A percentile compares a stretch with the other conserved stretches of the same genome.
phyloP scores from a whole-genome alignment of 2,329 filamentous ascomycete species.

The Bretziella fagacearum region DNA sequence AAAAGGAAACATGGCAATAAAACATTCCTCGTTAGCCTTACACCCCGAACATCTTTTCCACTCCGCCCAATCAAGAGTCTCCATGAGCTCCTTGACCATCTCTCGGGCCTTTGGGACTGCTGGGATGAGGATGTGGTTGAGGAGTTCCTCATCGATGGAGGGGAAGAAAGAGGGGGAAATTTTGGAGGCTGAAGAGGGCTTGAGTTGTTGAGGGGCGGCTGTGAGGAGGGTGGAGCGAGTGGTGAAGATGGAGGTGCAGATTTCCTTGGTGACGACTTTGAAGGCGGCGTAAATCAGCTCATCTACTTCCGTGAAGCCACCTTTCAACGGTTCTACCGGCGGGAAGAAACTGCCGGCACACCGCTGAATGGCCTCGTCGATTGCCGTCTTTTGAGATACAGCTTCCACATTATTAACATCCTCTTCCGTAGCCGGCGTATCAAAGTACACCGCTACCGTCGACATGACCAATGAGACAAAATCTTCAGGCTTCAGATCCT shows the following conservation, averaged over 20 bases:
- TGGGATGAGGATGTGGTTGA: conserved; percentile 5
- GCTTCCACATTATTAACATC: conserved; percentile 16
- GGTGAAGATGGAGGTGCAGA: conserved; percentile 24
- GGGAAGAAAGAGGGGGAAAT: background rate
- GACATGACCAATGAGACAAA: conserved; percentile 24
- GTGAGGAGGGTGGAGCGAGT: conserved; percentile 7
- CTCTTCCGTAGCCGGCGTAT: conserved; percentile 21
- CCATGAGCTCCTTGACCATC: conserved; percentile 23
- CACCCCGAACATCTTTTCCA: conserved; percentile 43
- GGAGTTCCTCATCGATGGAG: too few species aligned
- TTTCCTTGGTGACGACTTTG: conserved; percentile 22
- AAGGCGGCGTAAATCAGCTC: conserved; percentile 29
- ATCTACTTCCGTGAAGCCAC: conserved; percentile 26
- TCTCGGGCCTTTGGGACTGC: conserved; percentile 10
- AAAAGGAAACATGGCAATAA: conserved; percentile 48
- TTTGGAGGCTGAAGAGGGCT: background rate
- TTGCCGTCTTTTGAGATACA: background rate
- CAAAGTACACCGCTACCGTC: conserved; percentile 28
- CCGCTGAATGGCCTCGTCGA: conserved; percentile 28
- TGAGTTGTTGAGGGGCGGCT: background rate
- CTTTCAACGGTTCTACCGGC: conserved; percentile 21
- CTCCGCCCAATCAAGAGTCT: conserved; percentile 38
- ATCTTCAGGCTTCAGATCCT: conserved; percentile 18
- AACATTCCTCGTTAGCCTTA: conserved; percentile 35
- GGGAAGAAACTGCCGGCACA: conserved; percentile 23